Conservation (phyloP, 345 rosid genomes). For the Bruguiera gymnorhiza region DNA sequence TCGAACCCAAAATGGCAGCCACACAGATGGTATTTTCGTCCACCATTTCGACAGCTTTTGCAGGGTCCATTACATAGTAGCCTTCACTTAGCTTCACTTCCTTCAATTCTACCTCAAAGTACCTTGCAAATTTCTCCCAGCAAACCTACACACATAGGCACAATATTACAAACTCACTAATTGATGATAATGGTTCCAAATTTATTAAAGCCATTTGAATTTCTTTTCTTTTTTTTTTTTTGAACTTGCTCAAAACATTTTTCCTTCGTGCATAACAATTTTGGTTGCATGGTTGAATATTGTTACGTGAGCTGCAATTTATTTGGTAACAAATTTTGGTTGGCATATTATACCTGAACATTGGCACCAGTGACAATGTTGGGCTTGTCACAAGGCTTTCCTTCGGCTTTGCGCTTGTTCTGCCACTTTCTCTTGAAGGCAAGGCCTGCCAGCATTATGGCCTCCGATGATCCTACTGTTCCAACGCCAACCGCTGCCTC, state of each 20-base stretch:
- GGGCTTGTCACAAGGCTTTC: constrained; percentile 78
- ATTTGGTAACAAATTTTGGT: neutral
- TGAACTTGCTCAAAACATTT: too few relatives aligned
- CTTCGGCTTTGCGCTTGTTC: constrained; percentile 78
- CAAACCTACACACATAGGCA: constrained; percentile 41
- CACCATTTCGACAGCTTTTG: constrained; percentile 80
- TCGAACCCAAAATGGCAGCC: constrained; percentile 87
- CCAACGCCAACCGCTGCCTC: constrained; percentile 69
- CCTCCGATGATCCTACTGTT: constrained; percentile 93
- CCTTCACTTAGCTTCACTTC: constrained; percentile 85
- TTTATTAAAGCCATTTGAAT: too few relatives aligned
- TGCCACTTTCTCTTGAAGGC: constrained; percentile 96
- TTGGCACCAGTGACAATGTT: constrained; percentile 96
- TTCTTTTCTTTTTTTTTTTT: too few relatives aligned
- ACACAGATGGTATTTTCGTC: constrained; percentile 99
- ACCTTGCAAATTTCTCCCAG: constrained; percentile 95
- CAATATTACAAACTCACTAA: too few relatives aligned
- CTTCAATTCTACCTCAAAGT: constrained; percentile 88
- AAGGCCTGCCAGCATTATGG: constrained; percentile 91
- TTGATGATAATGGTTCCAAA: too few relatives aligned
- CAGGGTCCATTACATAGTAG: constrained; percentile 96
- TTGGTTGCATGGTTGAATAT: too few relatives aligned
- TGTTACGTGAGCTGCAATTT: too few relatives aligned
- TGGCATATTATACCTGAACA: constrained; percentile 52
- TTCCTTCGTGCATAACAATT: too few relatives aligned